Evolutionary conservation across 2,329 filamentous ascomycete species (phyloP).

Genomic region (Aspergillus neotritici): DNA sequence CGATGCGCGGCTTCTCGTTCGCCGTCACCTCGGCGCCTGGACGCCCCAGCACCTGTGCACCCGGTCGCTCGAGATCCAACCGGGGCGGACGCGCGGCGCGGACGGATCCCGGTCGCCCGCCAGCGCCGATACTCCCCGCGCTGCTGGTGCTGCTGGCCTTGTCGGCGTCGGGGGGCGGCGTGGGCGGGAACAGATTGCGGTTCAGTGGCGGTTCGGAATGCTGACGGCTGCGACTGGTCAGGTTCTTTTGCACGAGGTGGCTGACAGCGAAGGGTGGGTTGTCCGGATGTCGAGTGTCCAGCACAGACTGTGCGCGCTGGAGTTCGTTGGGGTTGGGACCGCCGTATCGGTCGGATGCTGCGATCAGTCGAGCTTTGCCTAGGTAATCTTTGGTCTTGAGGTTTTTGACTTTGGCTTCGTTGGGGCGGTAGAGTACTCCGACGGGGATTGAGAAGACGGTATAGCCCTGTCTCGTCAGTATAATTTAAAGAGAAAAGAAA

Average conservation of each 20-base stretch:
- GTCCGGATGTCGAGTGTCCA: conserved; percentile 74
- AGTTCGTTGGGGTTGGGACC: conserved; percentile 70
- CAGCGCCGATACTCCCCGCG: conserved; percentile 27
- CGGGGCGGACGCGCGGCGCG: conserved; percentile 44
- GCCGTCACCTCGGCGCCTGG: conserved; percentile 19
- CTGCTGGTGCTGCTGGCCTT: conserved; percentile 41
- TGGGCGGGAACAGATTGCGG: conserved; percentile 88
- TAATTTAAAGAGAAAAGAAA: not conserved
- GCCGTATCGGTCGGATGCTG: conserved; percentile 74
- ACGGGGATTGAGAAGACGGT: conserved; percentile 98
- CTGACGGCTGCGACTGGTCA: conserved; percentile 69
- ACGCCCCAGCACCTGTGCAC: conserved; percentile 30
- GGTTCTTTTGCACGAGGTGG: conserved; percentile 82
- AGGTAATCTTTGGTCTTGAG: conserved; percentile 97
- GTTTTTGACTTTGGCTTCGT: conserved; percentile 97
- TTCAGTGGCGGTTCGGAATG: conserved; percentile 76
- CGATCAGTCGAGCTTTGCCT: conserved; percentile 89
- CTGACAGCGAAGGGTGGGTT: conserved; percentile 87
- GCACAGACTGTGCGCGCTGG: conserved; percentile 17
- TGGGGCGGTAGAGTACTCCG: conserved; percentile 88
- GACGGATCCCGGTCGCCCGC: conserved; percentile 46
- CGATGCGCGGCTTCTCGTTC: conserved; percentile 39
- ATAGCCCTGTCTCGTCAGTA: conserved; percentile 64
- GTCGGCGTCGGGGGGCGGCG: conserved; percentile 89
- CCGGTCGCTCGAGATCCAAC: conserved; percentile 36